A percentile compares a stretch with the other conserved stretches of the same genome.
Evolutionary conservation across 1,284 basidiomycete species (phyloP).

Genomic region (Apiotrichum siamense): DNA sequence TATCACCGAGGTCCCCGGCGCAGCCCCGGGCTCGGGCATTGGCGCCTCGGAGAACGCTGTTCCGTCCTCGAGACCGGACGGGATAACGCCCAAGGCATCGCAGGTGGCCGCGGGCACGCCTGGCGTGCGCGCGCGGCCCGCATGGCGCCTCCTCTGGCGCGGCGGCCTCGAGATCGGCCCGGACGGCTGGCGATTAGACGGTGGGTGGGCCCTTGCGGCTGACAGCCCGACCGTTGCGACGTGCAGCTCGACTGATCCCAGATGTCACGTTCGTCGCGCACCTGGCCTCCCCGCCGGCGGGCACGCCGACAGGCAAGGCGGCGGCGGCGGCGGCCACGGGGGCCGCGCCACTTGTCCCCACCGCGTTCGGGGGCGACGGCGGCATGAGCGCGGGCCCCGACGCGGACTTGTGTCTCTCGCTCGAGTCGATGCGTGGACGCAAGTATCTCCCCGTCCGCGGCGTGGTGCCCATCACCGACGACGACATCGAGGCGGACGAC

Average conservation of each 20-base stretch:
- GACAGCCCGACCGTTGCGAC: not conserved
- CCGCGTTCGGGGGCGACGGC: conserved; percentile 4
- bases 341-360: not conserved
- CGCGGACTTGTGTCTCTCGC: conserved; percentile 45
- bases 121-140: not conserved
- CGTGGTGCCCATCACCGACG: conserved; percentile 29
- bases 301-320: not conserved
- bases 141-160: conserved; percentile 45
- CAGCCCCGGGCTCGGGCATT: no score
- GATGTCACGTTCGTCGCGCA: conserved; percentile 42
- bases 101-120: no score
- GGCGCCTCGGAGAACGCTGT: no score
- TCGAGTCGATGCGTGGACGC: conserved; percentile 44
- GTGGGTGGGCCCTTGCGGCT: conserved; percentile 14
- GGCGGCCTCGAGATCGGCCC: conserved; percentile 44
- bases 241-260: conserved; percentile 15
- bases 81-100: no score
- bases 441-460: conserved; percentile 40
- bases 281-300: conserved; percentile 20
- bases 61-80: no score
- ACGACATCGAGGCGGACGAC: conserved; percentile 31
- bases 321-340: conserved; percentile 14
- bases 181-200: conserved; percentile 44
- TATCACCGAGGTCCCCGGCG: not conserved
- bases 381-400: conserved; percentile 12